Percentiles rank a stretch among this genome's conserved stretches.
Evolutionary conservation across 2,329 filamentous ascomycete genomes (phyloP).

Genomic region (Gyromitra esculenta): DNA sequence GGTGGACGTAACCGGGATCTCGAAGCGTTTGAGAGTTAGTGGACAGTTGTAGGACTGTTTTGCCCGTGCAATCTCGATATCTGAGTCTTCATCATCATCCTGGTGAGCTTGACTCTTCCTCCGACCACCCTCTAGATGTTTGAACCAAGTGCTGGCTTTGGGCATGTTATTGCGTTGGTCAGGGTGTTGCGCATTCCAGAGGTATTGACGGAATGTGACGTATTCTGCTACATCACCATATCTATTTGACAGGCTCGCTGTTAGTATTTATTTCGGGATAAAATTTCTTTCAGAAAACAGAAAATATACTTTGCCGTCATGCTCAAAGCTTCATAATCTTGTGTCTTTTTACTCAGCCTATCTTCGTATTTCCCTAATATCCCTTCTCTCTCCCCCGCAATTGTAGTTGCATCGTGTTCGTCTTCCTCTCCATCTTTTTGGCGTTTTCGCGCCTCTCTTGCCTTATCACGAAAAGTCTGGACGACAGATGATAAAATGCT

Average conservation of each 20-base stretch:
- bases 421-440: slow-evolving; percentile 7
- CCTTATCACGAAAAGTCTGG: neutral
- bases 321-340: slow-evolving; percentile 20
- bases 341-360: slow-evolving; percentile 1
- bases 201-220: slow-evolving; percentile 66
- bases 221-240: slow-evolving; percentile 59
- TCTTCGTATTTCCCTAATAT: slow-evolving; percentile 16
- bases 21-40: slow-evolving; percentile 63
- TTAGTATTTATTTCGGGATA: slow-evolving; percentile 9
- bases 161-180: slow-evolving; percentile 56
- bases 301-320: slow-evolving; percentile 37
- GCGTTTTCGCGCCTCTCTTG: slow-evolving; percentile 13
- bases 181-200: slow-evolving; percentile 51
- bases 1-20: slow-evolving; percentile 63
- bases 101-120: neutral
- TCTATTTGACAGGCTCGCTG: slow-evolving; percentile 6
- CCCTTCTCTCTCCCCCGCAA: slow-evolving; percentile 13
- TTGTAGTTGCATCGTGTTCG: neutral
- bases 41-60: slow-evolving; percentile 64
- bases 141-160: slow-evolving; percentile 58
- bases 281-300: neutral
- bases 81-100: slow-evolving; percentile 60
- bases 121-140: slow-evolving; percentile 2
- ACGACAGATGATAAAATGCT: slow-evolving; percentile 2
- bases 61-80: slow-evolving; percentile 64